Base-by-base conservation (phyloP, 2,329 filamentous ascomycete species). In the Colletotrichum musae region DNA sequence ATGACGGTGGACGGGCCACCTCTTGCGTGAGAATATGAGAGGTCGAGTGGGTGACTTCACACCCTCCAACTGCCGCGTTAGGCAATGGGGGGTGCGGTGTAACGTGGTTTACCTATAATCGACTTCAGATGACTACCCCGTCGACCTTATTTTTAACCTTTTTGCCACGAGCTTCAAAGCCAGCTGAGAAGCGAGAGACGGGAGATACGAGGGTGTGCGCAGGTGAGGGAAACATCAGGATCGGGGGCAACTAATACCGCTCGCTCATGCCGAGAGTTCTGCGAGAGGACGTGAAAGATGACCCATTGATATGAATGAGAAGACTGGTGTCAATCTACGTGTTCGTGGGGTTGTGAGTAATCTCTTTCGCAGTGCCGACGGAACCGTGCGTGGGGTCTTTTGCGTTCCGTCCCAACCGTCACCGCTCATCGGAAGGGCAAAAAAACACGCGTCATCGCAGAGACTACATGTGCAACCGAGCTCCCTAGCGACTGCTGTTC, bases 371-470 rank as follows among this genome's bases (percentile, higher is more conserved):
- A 16, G 50, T 57, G 54, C 66, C 66, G 61, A 57, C 18, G 21
- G 50, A 60, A 47, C 66, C 66, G 66, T 53, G 18, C 50, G 54
- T 51, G 61, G 56, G 43, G 28, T 16, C 28, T 9, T 32, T 32
- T 32, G 6, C 28, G 1, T 32, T 32, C 43, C 32, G 50, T 54
- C 7, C 32, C 48, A 28, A 50, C 62, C 66, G 61, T 52, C 18
- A 36, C 5, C 5, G 50, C 43, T 9, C 32, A 36, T 28, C 39
- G 41, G 15, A 54, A 50, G 28, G 24, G 56, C 39, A 43, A 57
- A 57, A 57, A 36, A 45, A 45, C 28, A 32, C 61, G 50, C 61
- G 66, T 64, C 65, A 64, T 58, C 60, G 36, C 45, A 41, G n/a
- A 32, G 24, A 45, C 50, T 10, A 47, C 43, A 56, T 1, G 18